These are phyloP conservation scores for Blakeslea trispora DNA, from an alignment of 371 early-diverging fungal species.

Conservation along the genomic window DNA sequence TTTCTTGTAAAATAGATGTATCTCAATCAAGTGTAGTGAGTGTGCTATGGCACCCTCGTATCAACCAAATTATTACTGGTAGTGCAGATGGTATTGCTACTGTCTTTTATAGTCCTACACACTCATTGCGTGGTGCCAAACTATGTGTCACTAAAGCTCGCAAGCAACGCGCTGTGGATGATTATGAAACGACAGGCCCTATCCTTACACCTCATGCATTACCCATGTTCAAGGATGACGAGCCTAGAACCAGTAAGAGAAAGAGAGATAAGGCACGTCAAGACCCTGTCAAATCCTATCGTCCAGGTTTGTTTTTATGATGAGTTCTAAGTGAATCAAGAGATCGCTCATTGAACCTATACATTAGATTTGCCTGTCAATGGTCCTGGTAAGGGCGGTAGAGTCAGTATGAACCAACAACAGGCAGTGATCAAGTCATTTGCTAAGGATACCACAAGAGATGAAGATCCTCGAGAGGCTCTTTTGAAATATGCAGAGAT, in stretches of 20 bases:
- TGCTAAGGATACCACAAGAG: slow-evolving; percentile 82
- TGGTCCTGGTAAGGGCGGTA: slow-evolving; percentile 88
- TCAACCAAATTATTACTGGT: slow-evolving; percentile 87
- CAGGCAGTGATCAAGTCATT: slow-evolving; percentile 84
- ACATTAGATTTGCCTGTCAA: slow-evolving; percentile 67
- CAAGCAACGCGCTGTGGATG: slow-evolving; percentile 69
- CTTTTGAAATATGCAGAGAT: slow-evolving; percentile 86
- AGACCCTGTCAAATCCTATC: slow-evolving; percentile 73
- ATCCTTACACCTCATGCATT: slow-evolving; percentile 89
- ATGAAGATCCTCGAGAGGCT: slow-evolving; percentile 95
- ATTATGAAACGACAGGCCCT: slow-evolving; percentile 65
- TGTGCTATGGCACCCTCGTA: slow-evolving; percentile 83
- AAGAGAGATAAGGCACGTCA: slow-evolving; percentile 74
- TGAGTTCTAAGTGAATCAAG: too few species aligned
- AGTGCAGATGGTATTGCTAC: slow-evolving; percentile 74
- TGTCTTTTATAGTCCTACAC: slow-evolving; percentile 78
- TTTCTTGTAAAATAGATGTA: slow-evolving; percentile 30
- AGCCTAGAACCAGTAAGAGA: slow-evolving; percentile 67
- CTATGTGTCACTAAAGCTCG: slow-evolving; percentile 68
- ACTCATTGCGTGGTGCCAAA: slow-evolving; percentile 77
- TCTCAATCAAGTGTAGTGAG: slow-evolving; percentile 71
- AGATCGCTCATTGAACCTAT: too few species aligned
- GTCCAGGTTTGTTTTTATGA: slow-evolving; percentile 69
- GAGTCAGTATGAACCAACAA: slow-evolving; percentile 79
- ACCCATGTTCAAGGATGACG: slow-evolving; percentile 83